Evolutionary conservation across 164 flowering plant genomes (phyloP).

Genomic region (Vitis vinifera): ASM3070453v1 NC_081822.1:13772501-13773000

Average conservation of each 20-base stretch:
- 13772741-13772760: constrained; percentile 41
- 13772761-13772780: constrained; percentile 78
- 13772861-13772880: background rate
- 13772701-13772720: background rate
- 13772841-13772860: background rate
- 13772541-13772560: background rate
- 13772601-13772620: constrained; percentile 96
- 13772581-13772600: constrained; percentile 93
- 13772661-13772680: background rate
- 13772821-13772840: constrained; percentile 49
- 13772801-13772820: constrained; percentile 59
- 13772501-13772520: background rate
- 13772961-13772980: constrained; percentile 99
- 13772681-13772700: background rate
- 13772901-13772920: constrained; percentile 2
- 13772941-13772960: constrained; percentile 34
- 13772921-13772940: constrained; percentile 1
- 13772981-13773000: constrained; percentile 46
- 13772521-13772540: too few relatives aligned
- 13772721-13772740: too few relatives aligned
- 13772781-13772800: constrained; percentile 76
- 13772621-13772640: constrained; percentile 74
- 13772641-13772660: constrained; percentile 80
- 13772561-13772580: constrained; percentile 68
- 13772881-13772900: background rate